Conservation (phyloP, 2,329 filamentous ascomycete genomes). For the Aspergillus thermomutatus region DNA sequence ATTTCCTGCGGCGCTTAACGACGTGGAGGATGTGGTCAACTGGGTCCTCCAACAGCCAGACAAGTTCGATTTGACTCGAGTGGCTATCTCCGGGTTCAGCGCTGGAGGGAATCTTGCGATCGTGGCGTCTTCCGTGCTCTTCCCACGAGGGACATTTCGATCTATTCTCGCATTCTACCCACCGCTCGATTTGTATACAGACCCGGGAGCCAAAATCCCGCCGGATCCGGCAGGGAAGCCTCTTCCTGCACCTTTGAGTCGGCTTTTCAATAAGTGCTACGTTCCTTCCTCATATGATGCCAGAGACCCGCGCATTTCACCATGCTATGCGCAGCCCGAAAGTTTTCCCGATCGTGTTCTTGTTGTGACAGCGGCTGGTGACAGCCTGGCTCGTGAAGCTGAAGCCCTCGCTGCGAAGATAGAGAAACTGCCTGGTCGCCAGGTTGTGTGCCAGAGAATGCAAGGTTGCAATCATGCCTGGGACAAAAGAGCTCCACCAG, state of each 20-base stretch:
- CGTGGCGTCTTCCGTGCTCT: slow-evolving; percentile 26
- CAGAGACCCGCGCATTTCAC: slow-evolving; percentile 32
- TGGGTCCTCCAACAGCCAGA: slow-evolving; percentile 34
- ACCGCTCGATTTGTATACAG: slow-evolving; percentile 21
- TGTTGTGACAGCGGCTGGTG: slow-evolving; percentile 29
- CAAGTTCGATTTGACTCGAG: slow-evolving; percentile 29
- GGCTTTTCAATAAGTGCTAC: slow-evolving; percentile 31
- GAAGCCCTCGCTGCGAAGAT: slow-evolving; percentile 28
- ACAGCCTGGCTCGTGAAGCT: slow-evolving; percentile 28
- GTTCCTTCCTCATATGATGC: slow-evolving; percentile 21
- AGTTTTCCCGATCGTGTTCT: slow-evolving; percentile 28
- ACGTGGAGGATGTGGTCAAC: slow-evolving; percentile 38
- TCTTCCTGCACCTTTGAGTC: slow-evolving; percentile 22
- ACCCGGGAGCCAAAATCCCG: slow-evolving; percentile 17
- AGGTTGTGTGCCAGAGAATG: slow-evolving; percentile 32
- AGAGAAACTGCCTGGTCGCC: slow-evolving; percentile 12
- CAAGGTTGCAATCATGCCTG: slow-evolving; percentile 37
- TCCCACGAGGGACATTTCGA: slow-evolving; percentile 29
- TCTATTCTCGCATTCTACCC: slow-evolving; percentile 35
- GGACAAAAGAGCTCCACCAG: slow-evolving; percentile 32
- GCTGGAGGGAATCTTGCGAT: slow-evolving; percentile 43
- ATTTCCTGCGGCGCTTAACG: slow-evolving; percentile 40
- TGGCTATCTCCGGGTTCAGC: slow-evolving; percentile 43
- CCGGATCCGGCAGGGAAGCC: slow-evolving; percentile 19
- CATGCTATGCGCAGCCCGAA: slow-evolving; percentile 23